Conservation (phyloP, 768 basidiomycete species). For the Imleria badia region DNA sequence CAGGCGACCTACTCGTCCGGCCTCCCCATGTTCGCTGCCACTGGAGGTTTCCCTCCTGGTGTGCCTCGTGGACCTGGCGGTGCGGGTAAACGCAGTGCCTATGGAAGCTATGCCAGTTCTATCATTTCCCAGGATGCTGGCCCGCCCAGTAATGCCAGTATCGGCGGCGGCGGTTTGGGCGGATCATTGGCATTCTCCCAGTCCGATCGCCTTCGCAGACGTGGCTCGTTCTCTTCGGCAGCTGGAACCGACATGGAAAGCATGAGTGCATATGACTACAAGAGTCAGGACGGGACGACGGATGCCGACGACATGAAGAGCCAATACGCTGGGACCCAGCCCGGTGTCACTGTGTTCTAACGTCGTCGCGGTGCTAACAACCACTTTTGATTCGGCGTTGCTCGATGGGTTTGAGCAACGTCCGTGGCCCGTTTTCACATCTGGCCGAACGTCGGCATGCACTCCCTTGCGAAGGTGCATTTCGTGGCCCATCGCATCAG, state of each 20-base stretch:
- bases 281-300: conserved; percentile 81
- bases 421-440: neutral
- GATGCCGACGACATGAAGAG: conserved; percentile 88
- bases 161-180: conserved; percentile 49
- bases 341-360: conserved; percentile 84
- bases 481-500: conserved; percentile 4
- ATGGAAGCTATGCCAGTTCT: conserved; percentile 83
- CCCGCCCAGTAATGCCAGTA: conserved; percentile 55
- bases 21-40: conserved; percentile 76
- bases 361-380: conserved; percentile 1
- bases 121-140: conserved; percentile 91
- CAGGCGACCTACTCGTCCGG: conserved; percentile 96
- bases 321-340: conserved; percentile 84
- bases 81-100: conserved; percentile 72
- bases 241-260: conserved; percentile 78
- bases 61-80: conserved; percentile 57
- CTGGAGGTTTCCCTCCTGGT: conserved; percentile 68
- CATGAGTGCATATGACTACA: conserved; percentile 76
- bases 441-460: conserved; percentile 11
- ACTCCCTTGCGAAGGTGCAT: conserved; percentile 7
- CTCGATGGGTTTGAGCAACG: conserved; percentile 18
- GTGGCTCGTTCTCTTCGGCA: conserved; percentile 74
- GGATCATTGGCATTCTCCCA: conserved; percentile 81
- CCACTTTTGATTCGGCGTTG: conserved; percentile 1
- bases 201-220: conserved; percentile 80